phyloP scores from a whole-genome alignment of 306 rosid genomes.

The Citrullus amarus region DNA sequence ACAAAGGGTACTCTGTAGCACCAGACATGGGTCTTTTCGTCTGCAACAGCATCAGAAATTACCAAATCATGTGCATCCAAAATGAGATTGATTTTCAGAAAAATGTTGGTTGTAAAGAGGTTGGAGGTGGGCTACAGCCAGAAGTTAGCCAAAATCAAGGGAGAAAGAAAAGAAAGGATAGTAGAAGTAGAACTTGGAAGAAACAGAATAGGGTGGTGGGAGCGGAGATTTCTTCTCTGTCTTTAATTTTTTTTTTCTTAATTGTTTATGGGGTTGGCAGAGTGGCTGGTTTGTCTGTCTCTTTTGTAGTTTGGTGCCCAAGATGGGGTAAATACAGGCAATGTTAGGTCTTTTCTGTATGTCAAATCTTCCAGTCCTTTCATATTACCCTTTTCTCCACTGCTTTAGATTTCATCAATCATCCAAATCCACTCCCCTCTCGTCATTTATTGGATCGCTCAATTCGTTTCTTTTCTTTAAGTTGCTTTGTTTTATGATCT shows the following conservation, averaged over 20 bases:
- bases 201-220: neutral
- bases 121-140: neutral
- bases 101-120: neutral
- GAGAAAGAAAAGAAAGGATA: neutral
- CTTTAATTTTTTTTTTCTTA: no score
- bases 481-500: neutral
- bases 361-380: conserved; percentile 5
- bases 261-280: conserved; percentile 1
- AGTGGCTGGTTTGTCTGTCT: conserved; percentile 1
- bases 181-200: neutral
- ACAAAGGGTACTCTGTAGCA: neutral
- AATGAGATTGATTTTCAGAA: neutral
- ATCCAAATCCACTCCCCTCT: neutral
- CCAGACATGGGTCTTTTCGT: neutral
- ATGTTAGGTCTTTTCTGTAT: conserved; percentile 12
- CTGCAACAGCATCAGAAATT: neutral
- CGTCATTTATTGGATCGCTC: neutral
- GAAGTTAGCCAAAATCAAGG: neutral
- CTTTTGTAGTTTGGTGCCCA: conserved; percentile 2
- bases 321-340: conserved; percentile 4
- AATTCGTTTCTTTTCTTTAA: neutral
- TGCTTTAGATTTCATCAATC: conserved; percentile 16
- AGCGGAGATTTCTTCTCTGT: neutral
- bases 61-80: neutral
- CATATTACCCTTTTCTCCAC: conserved; percentile 15